These are phyloP conservation scores for Aspergillus sp. DNA, from an alignment of 2,329 filamentous ascomycete genomes.

Conservation along the genomic window DNA sequence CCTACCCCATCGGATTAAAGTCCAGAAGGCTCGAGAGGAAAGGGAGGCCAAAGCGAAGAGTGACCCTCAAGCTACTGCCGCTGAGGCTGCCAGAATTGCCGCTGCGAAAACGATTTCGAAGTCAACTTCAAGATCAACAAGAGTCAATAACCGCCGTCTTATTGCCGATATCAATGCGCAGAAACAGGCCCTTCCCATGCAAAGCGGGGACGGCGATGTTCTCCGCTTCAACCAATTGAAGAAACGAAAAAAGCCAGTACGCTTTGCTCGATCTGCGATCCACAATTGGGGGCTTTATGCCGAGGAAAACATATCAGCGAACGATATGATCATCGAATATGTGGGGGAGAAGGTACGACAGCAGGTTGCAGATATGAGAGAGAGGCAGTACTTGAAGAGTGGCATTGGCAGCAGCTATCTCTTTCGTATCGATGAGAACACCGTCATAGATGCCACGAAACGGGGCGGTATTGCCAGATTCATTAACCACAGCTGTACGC, in stretches of 20 bases:
- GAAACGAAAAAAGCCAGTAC: constrained; percentile 98
- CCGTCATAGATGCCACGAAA: constrained; percentile 96
- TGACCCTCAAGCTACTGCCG: constrained; percentile 58
- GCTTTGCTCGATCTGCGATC: constrained; percentile 94
- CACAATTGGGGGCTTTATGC: constrained; percentile 98
- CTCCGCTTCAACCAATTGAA: constrained; percentile 98
- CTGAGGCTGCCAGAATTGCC: constrained; percentile 64
- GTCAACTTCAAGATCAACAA: constrained; percentile 84
- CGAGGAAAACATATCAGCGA: constrained; percentile 92
- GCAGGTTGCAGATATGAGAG: constrained; percentile 92
- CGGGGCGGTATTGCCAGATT: constrained; percentile 96
- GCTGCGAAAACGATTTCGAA: constrained; percentile 77
- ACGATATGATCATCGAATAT: constrained; percentile 99
- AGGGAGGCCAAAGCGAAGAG: constrained; percentile 66
- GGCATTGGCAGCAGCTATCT: constrained; percentile 96
- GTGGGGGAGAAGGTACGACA: constrained; percentile 96
- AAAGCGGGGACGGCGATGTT: constrained; percentile 76
- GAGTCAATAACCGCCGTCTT: constrained; percentile 89
- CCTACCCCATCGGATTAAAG: constrained; percentile 92
- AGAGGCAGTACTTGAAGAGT: constrained; percentile 86
- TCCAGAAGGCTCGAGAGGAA: constrained; percentile 84
- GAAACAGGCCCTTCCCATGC: constrained; percentile 64
- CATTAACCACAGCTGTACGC: constrained; percentile 96
- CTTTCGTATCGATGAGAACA: constrained; percentile 96
- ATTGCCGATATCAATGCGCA: constrained; percentile 93